These are phyloP conservation scores for Calocybe indica DNA, from an alignment of 768 basidiomycete genomes.

Conservation along the genomic window DNA sequence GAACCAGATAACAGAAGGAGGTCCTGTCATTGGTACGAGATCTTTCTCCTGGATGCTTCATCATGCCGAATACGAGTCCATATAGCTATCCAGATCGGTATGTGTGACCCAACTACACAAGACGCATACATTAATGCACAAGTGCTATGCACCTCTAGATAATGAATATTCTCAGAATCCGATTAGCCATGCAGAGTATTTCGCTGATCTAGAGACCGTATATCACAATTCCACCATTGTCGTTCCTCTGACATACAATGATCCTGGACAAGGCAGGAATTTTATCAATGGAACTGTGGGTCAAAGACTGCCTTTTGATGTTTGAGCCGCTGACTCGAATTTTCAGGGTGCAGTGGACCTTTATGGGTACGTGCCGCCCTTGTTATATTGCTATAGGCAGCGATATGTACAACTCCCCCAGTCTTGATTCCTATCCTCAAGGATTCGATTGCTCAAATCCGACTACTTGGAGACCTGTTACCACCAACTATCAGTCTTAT, in stretches of 20 bases:
- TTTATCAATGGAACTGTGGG: conserved; percentile 69
- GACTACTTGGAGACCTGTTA: conserved; percentile 56
- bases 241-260: conserved; percentile 73
- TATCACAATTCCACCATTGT: conserved; percentile 53
- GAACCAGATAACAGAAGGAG: conserved; percentile 66
- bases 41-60: background rate
- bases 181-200: conserved; percentile 47
- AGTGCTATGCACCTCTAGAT: conserved; percentile 32
- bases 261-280: conserved; percentile 49
- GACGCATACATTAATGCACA: background rate
- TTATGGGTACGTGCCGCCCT: conserved; percentile 45
- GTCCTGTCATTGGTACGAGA: conserved; percentile 64
- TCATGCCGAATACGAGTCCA: background rate
- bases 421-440: conserved; percentile 71
- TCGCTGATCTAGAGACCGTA: conserved; percentile 50
- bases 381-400: background rate
- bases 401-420: conserved; percentile 11
- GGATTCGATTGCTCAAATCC: conserved; percentile 79
- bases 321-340: background rate
- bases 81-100: conserved; percentile 53
- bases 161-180: conserved; percentile 66
- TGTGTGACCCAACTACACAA: background rate
- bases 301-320: background rate
- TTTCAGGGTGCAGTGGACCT: conserved; percentile 66
- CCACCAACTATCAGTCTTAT: conserved; percentile 58